Conservation (phyloP, 176 grass and related monocot species). For the Aegilops longissima region DNA sequence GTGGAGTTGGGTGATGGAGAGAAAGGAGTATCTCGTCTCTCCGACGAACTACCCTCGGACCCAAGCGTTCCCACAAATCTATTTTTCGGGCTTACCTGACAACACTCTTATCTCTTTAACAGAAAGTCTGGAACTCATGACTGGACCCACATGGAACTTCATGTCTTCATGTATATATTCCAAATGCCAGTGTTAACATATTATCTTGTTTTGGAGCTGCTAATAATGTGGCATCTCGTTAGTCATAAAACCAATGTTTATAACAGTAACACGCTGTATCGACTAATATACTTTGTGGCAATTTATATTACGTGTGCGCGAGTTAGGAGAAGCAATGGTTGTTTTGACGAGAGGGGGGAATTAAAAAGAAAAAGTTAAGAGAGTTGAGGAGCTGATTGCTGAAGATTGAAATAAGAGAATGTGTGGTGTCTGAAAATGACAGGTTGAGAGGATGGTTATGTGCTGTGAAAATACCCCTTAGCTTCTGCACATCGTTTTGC, state of each 20-base stretch:
- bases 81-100: background rate
- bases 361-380: background rate
- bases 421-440: background rate
- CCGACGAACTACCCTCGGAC: background rate
- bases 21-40: too few species aligned
- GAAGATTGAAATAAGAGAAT: background rate
- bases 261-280: background rate
- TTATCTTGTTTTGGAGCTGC: background rate
- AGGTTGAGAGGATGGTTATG: background rate
- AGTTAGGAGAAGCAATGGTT: background rate
- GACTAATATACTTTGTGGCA: background rate
- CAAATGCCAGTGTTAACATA: background rate
- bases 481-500: conserved; percentile 6
- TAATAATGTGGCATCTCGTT: background rate
- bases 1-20: too few species aligned
- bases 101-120: background rate
- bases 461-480: background rate
- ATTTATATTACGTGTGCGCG: background rate
- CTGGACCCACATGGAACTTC: background rate
- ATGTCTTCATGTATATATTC: background rate
- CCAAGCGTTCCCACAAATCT: background rate
- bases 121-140: background rate
- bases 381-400: background rate
- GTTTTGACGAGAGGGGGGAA: background rate
- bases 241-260: background rate